Evolutionary conservation across 2,329 filamentous ascomycete species (phyloP).

Genomic region (Venturiaceae sp.): DNA sequence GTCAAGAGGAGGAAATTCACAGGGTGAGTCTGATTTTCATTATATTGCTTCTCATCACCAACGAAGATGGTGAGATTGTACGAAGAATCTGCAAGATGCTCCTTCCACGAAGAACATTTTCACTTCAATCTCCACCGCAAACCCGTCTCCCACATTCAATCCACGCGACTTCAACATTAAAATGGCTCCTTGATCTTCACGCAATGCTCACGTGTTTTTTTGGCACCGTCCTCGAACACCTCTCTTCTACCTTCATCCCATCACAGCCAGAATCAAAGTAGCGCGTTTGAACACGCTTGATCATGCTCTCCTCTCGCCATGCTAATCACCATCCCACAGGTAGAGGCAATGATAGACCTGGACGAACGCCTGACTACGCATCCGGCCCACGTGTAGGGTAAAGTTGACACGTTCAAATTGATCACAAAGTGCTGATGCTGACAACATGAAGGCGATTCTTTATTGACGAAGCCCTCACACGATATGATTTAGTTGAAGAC

Average conservation of each 20-base stretch:
- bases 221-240: neutral
- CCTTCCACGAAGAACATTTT: no score
- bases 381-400: neutral
- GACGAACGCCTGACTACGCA: neutral
- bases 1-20: neutral
- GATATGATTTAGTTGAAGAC: constrained; percentile 56
- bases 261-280: neutral
- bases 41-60: neutral
- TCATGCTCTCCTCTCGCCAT: neutral
- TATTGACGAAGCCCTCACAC: constrained; percentile 21
- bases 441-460: constrained; percentile 12
- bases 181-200: neutral
- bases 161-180: neutral
- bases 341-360: neutral
- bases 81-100: no score
- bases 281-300: neutral
- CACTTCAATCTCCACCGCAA: no score
- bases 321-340: neutral
- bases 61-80: neutral
- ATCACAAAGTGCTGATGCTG: neutral
- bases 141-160: no score
- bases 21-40: neutral
- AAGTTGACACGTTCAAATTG: neutral
- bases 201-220: neutral
- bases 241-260: neutral